A percentile compares a stretch with the other conserved stretches of the same genome.
These are phyloP conservation scores for Balamuthia mandrillaris DNA, from an alignment of 208 protist genomes.

Conservation along the genomic window DNA sequence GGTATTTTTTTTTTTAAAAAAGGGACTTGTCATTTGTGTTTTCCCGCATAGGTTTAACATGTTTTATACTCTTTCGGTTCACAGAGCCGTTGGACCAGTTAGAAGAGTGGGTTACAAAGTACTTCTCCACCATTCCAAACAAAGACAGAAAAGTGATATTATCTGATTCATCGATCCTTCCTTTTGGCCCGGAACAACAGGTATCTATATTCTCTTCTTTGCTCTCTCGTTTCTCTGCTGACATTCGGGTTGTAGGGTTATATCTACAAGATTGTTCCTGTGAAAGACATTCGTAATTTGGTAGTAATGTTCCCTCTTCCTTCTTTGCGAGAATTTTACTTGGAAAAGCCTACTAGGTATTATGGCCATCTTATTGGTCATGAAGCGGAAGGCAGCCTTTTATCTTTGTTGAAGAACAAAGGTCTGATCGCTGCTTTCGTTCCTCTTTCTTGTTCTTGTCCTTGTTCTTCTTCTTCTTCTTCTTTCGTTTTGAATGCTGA, in stretches of 20 bases:
- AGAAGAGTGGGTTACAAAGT: not conserved
- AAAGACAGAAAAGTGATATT: not conserved
- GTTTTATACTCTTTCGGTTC: not conserved
- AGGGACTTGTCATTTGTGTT: not conserved
- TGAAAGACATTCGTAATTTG: conserved; percentile 69
- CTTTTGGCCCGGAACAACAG: conserved; percentile 1
- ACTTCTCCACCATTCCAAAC: not conserved
- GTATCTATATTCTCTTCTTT: not conserved
- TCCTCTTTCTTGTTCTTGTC: not conserved
- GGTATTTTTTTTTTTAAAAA: not conserved
- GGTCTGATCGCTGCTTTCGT: too few species aligned
- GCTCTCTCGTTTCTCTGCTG: not conserved
- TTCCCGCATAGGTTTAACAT: not conserved
- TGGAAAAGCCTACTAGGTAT: conserved; percentile 72
- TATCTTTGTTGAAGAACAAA: conserved; percentile 77
- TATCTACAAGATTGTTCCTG: conserved; percentile 63
- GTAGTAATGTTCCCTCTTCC: conserved; percentile 71
- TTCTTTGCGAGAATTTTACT: conserved; percentile 58
- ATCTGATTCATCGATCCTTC: not conserved
- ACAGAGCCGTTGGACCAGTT: not conserved
- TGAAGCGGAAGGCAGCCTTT: conserved; percentile 82
- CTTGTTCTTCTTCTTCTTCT: not conserved
- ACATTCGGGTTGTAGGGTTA: not conserved
- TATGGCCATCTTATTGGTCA: conserved; percentile 86
- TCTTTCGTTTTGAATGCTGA: not conserved